phyloP scores from a whole-genome alignment of 441 rosid species.

The Omphalea diandra region DNA sequence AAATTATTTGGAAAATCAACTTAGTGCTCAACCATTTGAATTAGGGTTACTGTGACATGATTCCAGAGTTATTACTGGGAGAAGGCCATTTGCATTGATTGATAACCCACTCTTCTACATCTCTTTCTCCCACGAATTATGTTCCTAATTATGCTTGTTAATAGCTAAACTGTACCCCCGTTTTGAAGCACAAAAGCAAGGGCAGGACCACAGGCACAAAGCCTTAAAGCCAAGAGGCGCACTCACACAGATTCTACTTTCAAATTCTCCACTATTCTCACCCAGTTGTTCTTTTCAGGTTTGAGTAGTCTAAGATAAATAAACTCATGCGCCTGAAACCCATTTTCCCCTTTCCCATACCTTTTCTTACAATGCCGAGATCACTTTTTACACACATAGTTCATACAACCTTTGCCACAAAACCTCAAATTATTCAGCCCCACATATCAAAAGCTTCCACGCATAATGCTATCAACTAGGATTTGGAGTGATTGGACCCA shows the following conservation, averaged over 20 bases:
- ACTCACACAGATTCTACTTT: background rate
- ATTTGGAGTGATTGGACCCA: background rate
- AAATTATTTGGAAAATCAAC: background rate
- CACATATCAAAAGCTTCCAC: conserved; percentile 11
- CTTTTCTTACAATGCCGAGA: background rate
- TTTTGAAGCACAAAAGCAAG: conserved; percentile 17
- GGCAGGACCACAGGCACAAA: conserved; percentile 26
- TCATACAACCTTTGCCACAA: background rate
- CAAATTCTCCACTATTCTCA: conserved; percentile 18
- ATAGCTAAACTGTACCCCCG: conserved; percentile 19
- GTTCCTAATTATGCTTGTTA: conserved; percentile 19
- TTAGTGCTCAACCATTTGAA: conserved; percentile 7
- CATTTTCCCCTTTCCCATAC: background rate
- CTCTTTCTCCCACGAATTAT: conserved; percentile 16
- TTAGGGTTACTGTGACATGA: conserved; percentile 11
- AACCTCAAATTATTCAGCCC: background rate
- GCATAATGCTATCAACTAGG: background rate
- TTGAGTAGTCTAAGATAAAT: conserved; percentile 4
- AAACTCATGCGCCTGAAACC: background rate
- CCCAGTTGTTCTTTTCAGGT: conserved; percentile 16
- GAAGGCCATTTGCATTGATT: conserved; percentile 18
- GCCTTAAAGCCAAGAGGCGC: background rate
- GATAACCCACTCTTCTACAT: background rate
- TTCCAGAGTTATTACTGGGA: conserved; percentile 19
- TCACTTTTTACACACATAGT: conserved; percentile 6